A percentile compares a stretch with the other conserved stretches of the same genome.
phyloP scores from a whole-genome alignment of 345 rosid species.

The Acer negundo region DNA sequence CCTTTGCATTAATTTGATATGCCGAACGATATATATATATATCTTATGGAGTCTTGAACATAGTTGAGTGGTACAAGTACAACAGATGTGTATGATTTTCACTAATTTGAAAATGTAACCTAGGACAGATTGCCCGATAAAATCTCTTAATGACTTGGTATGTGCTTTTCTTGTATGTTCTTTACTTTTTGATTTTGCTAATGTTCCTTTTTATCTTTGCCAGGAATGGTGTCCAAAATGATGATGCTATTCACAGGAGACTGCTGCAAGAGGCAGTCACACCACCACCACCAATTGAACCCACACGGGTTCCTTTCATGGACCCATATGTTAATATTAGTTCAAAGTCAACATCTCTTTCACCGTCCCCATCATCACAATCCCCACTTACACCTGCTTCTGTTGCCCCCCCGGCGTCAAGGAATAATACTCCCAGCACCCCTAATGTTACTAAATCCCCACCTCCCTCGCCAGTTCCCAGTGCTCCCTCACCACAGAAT shows the following conservation, averaged over 20 bases:
- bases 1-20: neutral
- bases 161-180: conserved; percentile 1
- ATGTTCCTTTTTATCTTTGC: conserved; percentile 5
- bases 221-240: conserved; percentile 39
- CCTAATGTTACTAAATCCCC: conserved; percentile 24
- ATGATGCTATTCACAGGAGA: conserved; percentile 40
- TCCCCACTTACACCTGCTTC: conserved; percentile 12
- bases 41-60: neutral
- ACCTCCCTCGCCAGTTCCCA: conserved; percentile 13
- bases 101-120: neutral
- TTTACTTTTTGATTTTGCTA: neutral
- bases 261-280: conserved; percentile 19
- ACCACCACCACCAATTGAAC: neutral
- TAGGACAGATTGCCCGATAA: neutral
- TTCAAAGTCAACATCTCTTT: neutral
- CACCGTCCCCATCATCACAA: conserved; percentile 9
- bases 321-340: neutral
- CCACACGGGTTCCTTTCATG: neutral
- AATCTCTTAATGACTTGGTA: neutral
- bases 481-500: neutral
- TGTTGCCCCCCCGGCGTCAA: conserved; percentile 17
- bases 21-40: neutral
- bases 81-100: neutral
- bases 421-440: conserved; percentile 9
- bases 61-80: conserved; percentile 1